phyloP scores from a whole-genome alignment of 495 filamentous ascomycete genomes.

The Cryomyces minteri region DNA sequence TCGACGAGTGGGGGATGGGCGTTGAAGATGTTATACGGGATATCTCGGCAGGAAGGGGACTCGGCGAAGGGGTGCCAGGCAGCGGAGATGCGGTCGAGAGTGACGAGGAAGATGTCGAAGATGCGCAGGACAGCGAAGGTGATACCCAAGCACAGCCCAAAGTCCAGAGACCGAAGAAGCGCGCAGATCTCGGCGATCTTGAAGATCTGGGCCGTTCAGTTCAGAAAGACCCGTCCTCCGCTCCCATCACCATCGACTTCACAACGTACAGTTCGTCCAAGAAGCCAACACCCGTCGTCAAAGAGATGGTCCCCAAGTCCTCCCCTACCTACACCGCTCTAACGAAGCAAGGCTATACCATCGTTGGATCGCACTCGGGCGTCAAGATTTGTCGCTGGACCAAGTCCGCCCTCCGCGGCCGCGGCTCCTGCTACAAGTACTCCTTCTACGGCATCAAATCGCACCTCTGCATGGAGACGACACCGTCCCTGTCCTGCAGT shows the following conservation, averaged over 20 bases:
- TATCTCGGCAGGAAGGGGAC: slow-evolving; percentile 35
- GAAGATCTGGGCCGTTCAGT: slow-evolving; percentile 65
- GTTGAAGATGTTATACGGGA: slow-evolving; percentile 54
- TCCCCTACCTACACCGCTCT: slow-evolving; percentile 76
- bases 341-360: slow-evolving; percentile 92
- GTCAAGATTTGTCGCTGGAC: slow-evolving; percentile 99
- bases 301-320: slow-evolving; percentile 84
- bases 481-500: slow-evolving; percentile 82
- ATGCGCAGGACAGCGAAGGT: slow-evolving; percentile 39
- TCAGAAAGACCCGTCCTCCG: slow-evolving; percentile 7
- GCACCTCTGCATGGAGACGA: slow-evolving; percentile 95
- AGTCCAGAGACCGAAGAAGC: slow-evolving; percentile 11
- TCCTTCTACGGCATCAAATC: slow-evolving; percentile 93
- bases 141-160: slow-evolving; percentile 27
- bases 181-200: slow-evolving; percentile 41
- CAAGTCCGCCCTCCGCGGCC: slow-evolving; percentile 87
- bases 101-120: slow-evolving; percentile 47
- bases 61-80: slow-evolving; percentile 64
- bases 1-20: slow-evolving; percentile 63
- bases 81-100: slow-evolving; percentile 73
- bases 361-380: slow-evolving; percentile 86
- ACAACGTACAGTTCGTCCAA: slow-evolving; percentile 37
- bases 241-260: slow-evolving; percentile 67
- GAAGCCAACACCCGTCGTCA: slow-evolving; percentile 21
- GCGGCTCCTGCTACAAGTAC: slow-evolving; percentile 92